These are phyloP conservation scores for Citrus unshiu DNA, from an alignment of 345 rosid species.

Conservation along the genomic window DNA sequence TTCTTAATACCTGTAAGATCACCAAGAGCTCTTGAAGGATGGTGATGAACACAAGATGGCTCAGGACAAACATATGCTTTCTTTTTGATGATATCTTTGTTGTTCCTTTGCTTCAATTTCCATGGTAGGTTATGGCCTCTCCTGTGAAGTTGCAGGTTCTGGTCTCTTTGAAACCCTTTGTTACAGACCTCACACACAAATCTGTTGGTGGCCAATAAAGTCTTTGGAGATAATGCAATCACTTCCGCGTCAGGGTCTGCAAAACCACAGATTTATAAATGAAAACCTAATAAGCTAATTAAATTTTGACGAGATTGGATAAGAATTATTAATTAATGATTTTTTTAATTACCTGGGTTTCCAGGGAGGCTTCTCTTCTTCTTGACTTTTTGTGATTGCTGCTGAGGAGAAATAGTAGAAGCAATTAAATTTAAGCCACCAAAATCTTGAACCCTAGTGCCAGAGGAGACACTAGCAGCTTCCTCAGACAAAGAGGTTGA, in stretches of 20 bases:
- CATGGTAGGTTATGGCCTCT: conserved; percentile 97
- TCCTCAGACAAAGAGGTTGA: conserved; percentile 63
- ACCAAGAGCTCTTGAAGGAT: conserved; percentile 90
- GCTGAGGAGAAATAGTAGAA: conserved; percentile 36
- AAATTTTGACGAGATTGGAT: not conserved
- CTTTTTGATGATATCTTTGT: conserved; percentile 45
- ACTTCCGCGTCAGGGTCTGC: conserved; percentile 93
- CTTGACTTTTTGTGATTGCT: conserved; percentile 45
- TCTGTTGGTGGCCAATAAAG: conserved; percentile 81
- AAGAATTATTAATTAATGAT: no score
- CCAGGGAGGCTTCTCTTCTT: conserved; percentile 91
- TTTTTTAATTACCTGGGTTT: conserved; percentile 56
- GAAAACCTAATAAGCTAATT: not conserved
- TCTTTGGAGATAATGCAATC: conserved; percentile 79
- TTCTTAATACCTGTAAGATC: conserved; percentile 97
- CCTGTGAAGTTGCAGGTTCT: conserved; percentile 90
- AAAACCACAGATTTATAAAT: not conserved
- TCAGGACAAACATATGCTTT: conserved; percentile 82
- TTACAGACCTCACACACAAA: conserved; percentile 94
- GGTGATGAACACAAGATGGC: conserved; percentile 78
- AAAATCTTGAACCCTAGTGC: conserved; percentile 49
- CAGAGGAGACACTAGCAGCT: conserved; percentile 65
- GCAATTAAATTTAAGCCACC: conserved; percentile 35
- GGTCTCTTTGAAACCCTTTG: conserved; percentile 95
- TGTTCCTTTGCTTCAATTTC: conserved; percentile 81